Percentiles rank a stretch among this genome's conserved stretches.
Evolutionary conservation across 164 flowering plant species (phyloP).

Genomic region (Dillenia turbinata): DNA sequence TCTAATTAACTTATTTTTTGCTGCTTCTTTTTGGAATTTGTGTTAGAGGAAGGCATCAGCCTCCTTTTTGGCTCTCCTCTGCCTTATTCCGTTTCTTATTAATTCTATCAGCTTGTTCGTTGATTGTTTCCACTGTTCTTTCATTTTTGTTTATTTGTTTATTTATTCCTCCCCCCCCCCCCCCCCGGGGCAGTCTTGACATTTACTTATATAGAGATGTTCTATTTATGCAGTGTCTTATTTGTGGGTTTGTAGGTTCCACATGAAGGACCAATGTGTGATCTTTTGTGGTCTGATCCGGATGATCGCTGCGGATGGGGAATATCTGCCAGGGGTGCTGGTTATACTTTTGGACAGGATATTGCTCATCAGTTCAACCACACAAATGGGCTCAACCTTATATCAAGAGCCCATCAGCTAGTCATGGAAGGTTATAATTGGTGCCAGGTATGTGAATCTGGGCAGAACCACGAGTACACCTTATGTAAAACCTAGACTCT

Average conservation of each 20-base stretch:
- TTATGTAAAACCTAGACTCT: too few species aligned
- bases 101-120: too few species aligned
- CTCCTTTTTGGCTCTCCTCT: too few species aligned
- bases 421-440: constrained; percentile 89
- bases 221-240: constrained; percentile 3
- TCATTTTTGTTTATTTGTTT: neutral
- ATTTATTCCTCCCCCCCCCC: too few species aligned
- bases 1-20: too few species aligned
- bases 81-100: too few species aligned
- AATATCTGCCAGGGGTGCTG: constrained; percentile 86
- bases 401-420: constrained; percentile 88
- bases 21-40: too few species aligned
- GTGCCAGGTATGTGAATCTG: constrained; percentile 59
- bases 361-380: constrained; percentile 77
- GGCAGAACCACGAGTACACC: neutral
- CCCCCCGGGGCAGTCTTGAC: too few species aligned
- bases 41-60: too few species aligned
- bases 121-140: neutral
- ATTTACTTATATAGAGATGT: neutral
- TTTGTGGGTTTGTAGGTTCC: constrained; percentile 48
- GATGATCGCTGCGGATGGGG: constrained; percentile 93
- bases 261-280: constrained; percentile 93
- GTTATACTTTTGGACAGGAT: constrained; percentile 88
- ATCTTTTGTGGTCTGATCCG: constrained; percentile 87
- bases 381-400: constrained; percentile 71